Evolutionary conservation across 2,329 filamentous ascomycete genomes (phyloP).

Genomic region (Helotiales sp.): DNA sequence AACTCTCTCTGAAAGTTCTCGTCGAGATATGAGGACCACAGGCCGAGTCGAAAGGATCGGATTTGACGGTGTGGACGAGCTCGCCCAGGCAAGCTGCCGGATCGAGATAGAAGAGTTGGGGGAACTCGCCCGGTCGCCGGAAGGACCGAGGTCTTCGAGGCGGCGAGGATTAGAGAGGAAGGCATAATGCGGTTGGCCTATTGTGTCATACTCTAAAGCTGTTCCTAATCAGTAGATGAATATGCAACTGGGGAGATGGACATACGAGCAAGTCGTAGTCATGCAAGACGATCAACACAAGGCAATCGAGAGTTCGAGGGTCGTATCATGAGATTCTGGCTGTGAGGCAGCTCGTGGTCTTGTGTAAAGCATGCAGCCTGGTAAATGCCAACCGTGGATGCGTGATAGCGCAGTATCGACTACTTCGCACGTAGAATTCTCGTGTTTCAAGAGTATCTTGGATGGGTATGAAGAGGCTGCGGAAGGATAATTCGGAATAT

Average conservation of each 20-base stretch:
- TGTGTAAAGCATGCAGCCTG: neutral
- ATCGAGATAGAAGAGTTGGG: conserved; percentile 17
- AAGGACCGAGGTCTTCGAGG: conserved; percentile 18
- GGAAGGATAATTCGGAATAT: neutral
- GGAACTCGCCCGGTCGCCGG: conserved; percentile 10
- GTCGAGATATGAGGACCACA: conserved; percentile 47
- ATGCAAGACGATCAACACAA: neutral
- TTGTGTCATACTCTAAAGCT: conserved; percentile 22
- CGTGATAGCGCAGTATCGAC: neutral
- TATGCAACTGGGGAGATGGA: neutral
- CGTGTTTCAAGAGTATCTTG: neutral
- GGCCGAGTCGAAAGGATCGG: conserved; percentile 50
- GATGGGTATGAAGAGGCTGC: neutral
- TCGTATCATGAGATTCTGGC: neutral
- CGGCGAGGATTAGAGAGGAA: conserved; percentile 24
- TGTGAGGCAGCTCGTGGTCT: neutral
- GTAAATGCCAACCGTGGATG: neutral
- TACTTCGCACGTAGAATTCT: neutral
- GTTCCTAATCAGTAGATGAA: neutral
- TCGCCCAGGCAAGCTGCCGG: conserved; percentile 10
- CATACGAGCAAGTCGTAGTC: neutral
- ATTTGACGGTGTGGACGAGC: conserved; percentile 38
- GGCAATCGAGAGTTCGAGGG: neutral
- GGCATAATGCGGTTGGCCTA: conserved; percentile 27
- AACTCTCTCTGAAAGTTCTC: conserved; percentile 43